Evolutionary conservation across 148 eudicot species (phyloP), one percentile per base, ranked within the genome.

Genomic region (Salicornia ramosissima): DNA sequence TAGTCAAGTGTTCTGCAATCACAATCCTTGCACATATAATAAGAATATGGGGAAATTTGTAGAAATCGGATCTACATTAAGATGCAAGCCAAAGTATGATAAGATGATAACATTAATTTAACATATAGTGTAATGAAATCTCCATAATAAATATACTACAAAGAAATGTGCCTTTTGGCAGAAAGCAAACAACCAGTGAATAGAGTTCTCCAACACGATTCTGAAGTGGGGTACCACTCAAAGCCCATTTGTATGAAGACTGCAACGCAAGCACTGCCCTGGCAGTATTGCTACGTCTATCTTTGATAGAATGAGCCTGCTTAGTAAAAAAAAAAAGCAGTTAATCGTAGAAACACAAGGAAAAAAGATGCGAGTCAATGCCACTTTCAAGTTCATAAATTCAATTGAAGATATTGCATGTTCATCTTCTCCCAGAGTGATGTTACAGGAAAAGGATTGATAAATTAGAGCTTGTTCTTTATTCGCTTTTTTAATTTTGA

Each of bases 211-310:
- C 97, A 39, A 91, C 96, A 78, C 90, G 96, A 80, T 95, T 95
- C 83, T 91, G 99, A 69, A 95, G 89, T 15, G 99, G 99, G 40
- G 99, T 95, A 64, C 97, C 99, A 85, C 96, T 95, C 78, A 95
- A 78, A 56, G 99, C 99, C 99, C 99, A 95, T 74, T 89, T 95
- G 74, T 84, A 95, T 5, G 85, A 82, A 67, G 99, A 95, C 74
- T 82, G 79, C 73, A 95, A 76, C 14, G 90, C 88, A 82, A 91
- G 84, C 69, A 95, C 84, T 69, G 97, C 96, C 79, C 79, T 89
- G 25, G 97, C 90, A 36, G 99, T 95, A 78, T 89, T 91, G 67
- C 88, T 76, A 54, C 88, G 88, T 80, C 92, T 84, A 74, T 83
- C 88, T 82, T 91, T 89, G 33, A 95, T 89, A 78, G 78, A 86